These are phyloP conservation scores for Physcomitrellopsis africana DNA, from an alignment of 225 moss, liverwort and hornwort species.

Conservation along the genomic window DNA sequence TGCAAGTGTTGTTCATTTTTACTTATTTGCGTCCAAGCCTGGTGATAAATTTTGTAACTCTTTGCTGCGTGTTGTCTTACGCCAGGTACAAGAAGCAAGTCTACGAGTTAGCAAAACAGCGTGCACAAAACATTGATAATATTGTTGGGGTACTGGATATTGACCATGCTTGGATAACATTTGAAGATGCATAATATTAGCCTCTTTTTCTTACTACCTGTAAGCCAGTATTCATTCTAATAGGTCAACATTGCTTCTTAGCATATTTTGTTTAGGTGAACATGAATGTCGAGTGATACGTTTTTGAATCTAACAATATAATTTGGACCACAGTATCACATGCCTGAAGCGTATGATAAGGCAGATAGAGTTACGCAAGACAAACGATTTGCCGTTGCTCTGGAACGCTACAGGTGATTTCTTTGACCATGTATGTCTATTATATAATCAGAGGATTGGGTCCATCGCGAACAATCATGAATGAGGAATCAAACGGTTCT, in stretches of 20 bases:
- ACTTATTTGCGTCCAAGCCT: no score
- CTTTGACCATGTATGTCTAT: conserved; percentile 7
- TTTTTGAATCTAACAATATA: conserved; percentile 30
- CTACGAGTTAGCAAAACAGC: conserved; percentile 80
- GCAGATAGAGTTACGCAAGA: conserved; percentile 85
- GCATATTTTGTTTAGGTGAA: conserved; percentile 26
- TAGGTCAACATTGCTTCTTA: conserved; percentile 14
- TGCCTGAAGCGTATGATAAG: conserved; percentile 88
- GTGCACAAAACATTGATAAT: conserved; percentile 75
- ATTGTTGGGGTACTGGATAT: conserved; percentile 56
- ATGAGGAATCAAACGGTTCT: neutral
- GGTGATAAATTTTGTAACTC: no score
- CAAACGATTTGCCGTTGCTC: conserved; percentile 89
- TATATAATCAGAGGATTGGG: conserved; percentile 18
- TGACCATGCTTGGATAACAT: conserved; percentile 23
- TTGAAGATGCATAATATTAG: conserved; percentile 22
- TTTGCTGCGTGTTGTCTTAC: neutral
- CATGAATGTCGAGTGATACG: neutral
- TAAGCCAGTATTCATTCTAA: conserved; percentile 1
- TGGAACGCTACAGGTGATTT: conserved; percentile 78
- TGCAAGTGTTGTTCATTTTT: conserved; percentile 13
- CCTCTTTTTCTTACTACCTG: conserved; percentile 14
- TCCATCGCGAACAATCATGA: conserved; percentile 3
- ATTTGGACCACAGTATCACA: conserved; percentile 70
- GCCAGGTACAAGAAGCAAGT: conserved; percentile 80